phyloP scores from a whole-genome alignment of 2,329 filamentous ascomycete species.

The Macrophomina tecta region DNA sequence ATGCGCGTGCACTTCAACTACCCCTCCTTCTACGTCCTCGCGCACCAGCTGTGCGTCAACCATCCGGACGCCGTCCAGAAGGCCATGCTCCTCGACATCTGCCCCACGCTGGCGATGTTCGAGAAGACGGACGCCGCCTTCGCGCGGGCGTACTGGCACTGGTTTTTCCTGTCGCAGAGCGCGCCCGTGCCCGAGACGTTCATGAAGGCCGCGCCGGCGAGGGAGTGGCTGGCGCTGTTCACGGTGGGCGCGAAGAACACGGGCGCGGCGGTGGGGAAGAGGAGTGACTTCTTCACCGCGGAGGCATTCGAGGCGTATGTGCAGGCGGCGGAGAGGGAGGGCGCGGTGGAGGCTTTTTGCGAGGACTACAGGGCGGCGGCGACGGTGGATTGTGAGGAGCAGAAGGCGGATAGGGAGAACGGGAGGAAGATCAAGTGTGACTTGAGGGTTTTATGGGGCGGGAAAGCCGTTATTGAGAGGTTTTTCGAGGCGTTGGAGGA shows the following conservation, averaged over 20 bases:
- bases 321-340: constrained; percentile 49
- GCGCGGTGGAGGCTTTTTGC: constrained; percentile 57
- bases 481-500: constrained; percentile 58
- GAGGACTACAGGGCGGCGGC: constrained; percentile 63
- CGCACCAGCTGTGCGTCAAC: constrained; percentile 61
- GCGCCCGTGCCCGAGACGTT: constrained; percentile 59
- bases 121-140: constrained; percentile 50
- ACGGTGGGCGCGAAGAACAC: constrained; percentile 39
- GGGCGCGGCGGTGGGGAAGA: neutral
- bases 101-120: constrained; percentile 63
- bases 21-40: constrained; percentile 48
- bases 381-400: constrained; percentile 59
- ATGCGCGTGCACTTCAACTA: constrained; percentile 53
- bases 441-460: constrained; percentile 57
- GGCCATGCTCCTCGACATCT: constrained; percentile 53
- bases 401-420: constrained; percentile 51
- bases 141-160: constrained; percentile 62
- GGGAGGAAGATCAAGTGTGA: constrained; percentile 54
- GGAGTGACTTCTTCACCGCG: constrained; percentile 31
- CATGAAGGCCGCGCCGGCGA: constrained; percentile 50
- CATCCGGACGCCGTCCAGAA: constrained; percentile 49
- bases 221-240: constrained; percentile 42
- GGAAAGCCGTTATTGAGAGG: constrained; percentile 51
- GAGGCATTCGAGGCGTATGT: constrained; percentile 51
- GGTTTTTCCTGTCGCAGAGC: constrained; percentile 64